These are phyloP conservation scores for Aethionema arabicum DNA, from an alignment of 345 rosid species.

Conservation along the genomic window DNA sequence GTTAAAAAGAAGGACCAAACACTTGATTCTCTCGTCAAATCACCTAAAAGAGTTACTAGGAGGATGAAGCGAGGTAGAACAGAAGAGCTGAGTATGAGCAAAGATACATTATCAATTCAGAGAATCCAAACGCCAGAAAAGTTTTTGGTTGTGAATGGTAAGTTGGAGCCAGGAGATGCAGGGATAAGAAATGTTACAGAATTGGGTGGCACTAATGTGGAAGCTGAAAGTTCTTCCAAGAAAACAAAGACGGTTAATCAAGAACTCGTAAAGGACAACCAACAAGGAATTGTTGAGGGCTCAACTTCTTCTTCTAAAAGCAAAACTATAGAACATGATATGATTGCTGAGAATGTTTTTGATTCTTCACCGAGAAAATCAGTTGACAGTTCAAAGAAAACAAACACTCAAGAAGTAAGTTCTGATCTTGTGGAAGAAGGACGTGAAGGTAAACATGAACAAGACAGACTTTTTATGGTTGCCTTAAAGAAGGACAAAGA, in stretches of 20 bases:
- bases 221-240: conserved; percentile 10
- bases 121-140: not conserved
- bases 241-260: conserved; percentile 8
- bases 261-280: not conserved
- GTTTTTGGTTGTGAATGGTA: not conserved
- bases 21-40: conserved; percentile 7
- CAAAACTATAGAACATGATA: conserved; percentile 9
- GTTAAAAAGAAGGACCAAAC: conserved; percentile 16
- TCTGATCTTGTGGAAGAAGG: conserved; percentile 8
- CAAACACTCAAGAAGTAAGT: not conserved
- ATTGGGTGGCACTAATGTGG: not conserved
- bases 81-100: not conserved
- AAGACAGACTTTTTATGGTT: not conserved
- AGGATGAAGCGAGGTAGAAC: conserved; percentile 24
- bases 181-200: not conserved
- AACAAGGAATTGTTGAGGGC: conserved; percentile 11
- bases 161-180: conserved; percentile 14
- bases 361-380: not conserved
- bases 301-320: not conserved
- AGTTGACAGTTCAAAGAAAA: conserved; percentile 3
- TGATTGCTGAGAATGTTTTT: conserved; percentile 17
- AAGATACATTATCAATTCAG: not conserved
- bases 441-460: conserved; percentile 1
- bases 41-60: conserved; percentile 3
- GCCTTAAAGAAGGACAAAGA: not conserved